Evolutionary conservation across 495 filamentous ascomycete genomes (phyloP).

Genomic region (Penicillium parvum): DNA sequence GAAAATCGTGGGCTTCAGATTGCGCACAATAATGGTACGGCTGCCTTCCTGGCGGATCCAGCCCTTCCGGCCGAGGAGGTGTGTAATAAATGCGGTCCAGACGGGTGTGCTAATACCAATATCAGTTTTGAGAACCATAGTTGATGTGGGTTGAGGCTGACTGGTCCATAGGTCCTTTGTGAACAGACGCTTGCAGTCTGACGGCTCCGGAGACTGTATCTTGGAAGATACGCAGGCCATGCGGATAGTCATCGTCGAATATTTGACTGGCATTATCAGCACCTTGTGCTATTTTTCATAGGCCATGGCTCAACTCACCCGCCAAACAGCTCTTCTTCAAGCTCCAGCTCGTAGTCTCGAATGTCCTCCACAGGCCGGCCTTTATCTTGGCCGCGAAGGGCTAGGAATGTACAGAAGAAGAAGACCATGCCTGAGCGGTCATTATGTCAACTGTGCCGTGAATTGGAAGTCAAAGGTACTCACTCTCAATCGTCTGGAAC

Average conservation of each 20-base stretch:
- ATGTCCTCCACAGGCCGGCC: constrained; percentile 47
- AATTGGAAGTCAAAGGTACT: constrained; percentile 10
- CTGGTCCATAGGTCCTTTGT: constrained; percentile 38
- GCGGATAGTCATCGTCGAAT: constrained; percentile 62
- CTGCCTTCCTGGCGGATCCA: constrained; percentile 53
- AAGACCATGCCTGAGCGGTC: constrained; percentile 58
- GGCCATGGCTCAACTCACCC: constrained; percentile 46
- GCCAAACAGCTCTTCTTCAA: constrained; percentile 64
- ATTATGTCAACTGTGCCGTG: constrained; percentile 7
- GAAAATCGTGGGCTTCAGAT: constrained; percentile 60
- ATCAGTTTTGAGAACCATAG: neutral
- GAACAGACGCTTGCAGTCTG: constrained; percentile 50
- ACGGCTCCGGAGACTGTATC: constrained; percentile 61
- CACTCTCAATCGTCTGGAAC: constrained; percentile 57
- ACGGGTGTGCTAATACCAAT: constrained; percentile 46
- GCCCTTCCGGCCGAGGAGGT: constrained; percentile 48
- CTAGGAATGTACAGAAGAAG: constrained; percentile 72
- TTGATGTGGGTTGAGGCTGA: constrained; percentile 11
- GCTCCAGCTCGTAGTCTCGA: constrained; percentile 55
- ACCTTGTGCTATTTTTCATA: neutral
- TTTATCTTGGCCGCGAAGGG: constrained; percentile 66
- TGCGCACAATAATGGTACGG: constrained; percentile 55
- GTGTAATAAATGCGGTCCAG: constrained; percentile 74
- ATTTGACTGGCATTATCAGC: constrained; percentile 52
- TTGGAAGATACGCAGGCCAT: constrained; percentile 66